phyloP scores from a whole-genome alignment of 129 eudicot genomes.

The Helichrysum umbraculigerum region DNA sequence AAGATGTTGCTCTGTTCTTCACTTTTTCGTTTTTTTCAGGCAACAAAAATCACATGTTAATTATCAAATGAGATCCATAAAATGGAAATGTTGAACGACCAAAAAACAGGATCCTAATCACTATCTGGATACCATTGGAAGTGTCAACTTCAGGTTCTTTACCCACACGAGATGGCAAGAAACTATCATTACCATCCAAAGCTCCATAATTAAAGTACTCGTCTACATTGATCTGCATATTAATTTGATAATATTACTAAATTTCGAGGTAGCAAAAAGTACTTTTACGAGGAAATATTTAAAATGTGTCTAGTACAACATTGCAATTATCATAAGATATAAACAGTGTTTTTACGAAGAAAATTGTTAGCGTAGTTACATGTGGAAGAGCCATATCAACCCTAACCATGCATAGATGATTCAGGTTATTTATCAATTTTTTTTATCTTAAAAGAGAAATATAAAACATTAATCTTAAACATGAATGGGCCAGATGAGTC shows the following conservation, averaged over 20 bases:
- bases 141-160: constrained; percentile 36
- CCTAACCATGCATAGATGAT: background rate
- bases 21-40: background rate
- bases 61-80: background rate
- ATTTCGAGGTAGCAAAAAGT: background rate
- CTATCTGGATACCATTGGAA: constrained; percentile 38
- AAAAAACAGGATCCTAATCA: background rate
- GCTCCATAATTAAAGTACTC: constrained; percentile 49
- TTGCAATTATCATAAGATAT: constrained; percentile 8
- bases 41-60: constrained; percentile 2
- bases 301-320: background rate
- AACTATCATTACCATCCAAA: constrained; percentile 45
- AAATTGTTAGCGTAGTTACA: background rate
- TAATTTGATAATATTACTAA: constrained; percentile 5
- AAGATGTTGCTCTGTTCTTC: background rate
- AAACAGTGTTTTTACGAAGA: background rate
- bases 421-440: background rate
- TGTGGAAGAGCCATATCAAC: background rate
- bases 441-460: background rate
- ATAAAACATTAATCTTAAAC: background rate
- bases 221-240: constrained; percentile 56
- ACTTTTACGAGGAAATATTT: background rate
- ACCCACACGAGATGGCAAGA: constrained; percentile 29
- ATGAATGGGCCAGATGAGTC: background rate
- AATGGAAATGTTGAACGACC: background rate